phyloP scores from a whole-genome alignment of 352 stramenopile genomes.

The Phytophthora melonis region DNA sequence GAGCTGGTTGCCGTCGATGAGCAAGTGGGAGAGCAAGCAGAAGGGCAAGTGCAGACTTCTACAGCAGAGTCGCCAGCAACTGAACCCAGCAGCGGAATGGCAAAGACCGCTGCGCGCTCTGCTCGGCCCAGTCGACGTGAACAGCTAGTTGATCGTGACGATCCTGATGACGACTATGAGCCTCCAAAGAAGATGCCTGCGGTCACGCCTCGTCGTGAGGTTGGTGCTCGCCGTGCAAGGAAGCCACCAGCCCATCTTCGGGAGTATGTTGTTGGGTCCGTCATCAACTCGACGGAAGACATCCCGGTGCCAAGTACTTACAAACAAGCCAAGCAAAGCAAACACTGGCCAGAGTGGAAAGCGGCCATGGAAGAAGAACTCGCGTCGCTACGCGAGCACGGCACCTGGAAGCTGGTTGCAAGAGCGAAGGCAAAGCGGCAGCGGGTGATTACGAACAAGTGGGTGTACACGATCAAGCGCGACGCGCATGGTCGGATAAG shows the following conservation, averaged over 20 bases:
- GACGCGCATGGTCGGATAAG: conserved; percentile 7
- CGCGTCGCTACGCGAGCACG: not conserved
- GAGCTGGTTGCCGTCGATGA: no score
- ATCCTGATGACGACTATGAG: conserved; percentile 6
- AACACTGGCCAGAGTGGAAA: not conserved
- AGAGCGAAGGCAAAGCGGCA: not conserved
- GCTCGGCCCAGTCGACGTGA: no score
- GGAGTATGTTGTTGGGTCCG: not conserved
- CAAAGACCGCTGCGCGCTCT: no score
- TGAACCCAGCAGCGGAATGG: no score
- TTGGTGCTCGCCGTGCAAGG: not conserved
- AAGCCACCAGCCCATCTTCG: not conserved
- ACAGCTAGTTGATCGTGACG: no score
- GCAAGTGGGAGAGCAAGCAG: no score
- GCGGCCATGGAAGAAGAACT: not conserved
- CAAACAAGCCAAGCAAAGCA: not conserved
- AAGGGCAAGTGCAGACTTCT: no score
- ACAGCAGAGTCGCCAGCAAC: no score
- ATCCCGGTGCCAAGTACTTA: not conserved
- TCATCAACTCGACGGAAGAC: not conserved
- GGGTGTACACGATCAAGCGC: conserved; percentile 19
- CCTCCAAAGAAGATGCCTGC: conserved; percentile 3
- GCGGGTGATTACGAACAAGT: not conserved
- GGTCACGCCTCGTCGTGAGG: not conserved
- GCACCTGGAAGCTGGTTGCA: not conserved